Conservation (phyloP, 352 stramenopile species). For the Phytophthora hibernalis region DNA sequence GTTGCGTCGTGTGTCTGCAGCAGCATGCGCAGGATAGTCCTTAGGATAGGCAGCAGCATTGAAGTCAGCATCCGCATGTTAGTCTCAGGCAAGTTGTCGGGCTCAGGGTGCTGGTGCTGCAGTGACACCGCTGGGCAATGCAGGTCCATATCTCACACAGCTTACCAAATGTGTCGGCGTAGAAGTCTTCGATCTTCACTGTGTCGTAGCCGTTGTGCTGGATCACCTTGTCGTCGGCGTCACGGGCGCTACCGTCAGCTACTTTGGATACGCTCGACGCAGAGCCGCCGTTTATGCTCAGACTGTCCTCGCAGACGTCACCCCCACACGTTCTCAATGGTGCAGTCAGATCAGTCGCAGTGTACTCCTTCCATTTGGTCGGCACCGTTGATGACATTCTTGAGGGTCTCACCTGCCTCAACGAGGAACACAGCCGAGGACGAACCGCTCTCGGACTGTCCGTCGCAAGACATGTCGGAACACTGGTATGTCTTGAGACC, state of each 20-base stretch:
- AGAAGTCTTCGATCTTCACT: constrained; percentile 56
- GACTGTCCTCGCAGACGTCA: constrained; percentile 54
- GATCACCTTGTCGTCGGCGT: constrained; percentile 57
- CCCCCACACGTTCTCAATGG: constrained; percentile 63
- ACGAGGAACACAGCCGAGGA: constrained; percentile 45
- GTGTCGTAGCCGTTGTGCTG: constrained; percentile 17
- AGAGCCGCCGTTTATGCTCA: constrained; percentile 50
- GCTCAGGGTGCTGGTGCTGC: too few relatives aligned
- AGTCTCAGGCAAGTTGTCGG: too few relatives aligned
- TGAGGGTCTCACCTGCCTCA: constrained; percentile 48
- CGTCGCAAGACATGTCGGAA: constrained; percentile 51
- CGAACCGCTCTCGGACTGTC: constrained; percentile 37
- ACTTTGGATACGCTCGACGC: constrained; percentile 40
- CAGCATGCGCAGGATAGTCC: too few relatives aligned
- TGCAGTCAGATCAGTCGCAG: constrained; percentile 47
- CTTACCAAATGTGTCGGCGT: constrained; percentile 49
- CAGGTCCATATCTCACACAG: too few relatives aligned
- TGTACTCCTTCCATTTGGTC: constrained; percentile 57
- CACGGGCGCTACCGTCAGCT: constrained; percentile 43
- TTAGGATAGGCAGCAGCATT: too few relatives aligned
- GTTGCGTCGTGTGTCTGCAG: too few relatives aligned
- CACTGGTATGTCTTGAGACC: constrained; percentile 46
- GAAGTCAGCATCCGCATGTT: too few relatives aligned
- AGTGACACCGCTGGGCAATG: too few relatives aligned
- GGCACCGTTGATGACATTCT: constrained; percentile 61